phyloP scores from a whole-genome alignment of 208 protist species.

The Spongospora subterranea region DNA sequence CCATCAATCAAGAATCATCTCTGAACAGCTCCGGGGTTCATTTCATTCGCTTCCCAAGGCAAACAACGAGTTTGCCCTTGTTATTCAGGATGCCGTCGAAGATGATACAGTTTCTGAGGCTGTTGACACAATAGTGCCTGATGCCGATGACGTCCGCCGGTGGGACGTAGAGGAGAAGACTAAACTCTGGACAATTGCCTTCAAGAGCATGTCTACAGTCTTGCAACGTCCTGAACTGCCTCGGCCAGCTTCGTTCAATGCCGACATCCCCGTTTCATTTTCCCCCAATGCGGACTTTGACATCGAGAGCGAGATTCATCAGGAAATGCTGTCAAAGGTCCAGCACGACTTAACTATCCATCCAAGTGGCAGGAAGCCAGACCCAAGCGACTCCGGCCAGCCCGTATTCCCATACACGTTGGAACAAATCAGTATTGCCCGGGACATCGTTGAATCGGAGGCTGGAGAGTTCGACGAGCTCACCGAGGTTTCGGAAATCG shows the following conservation, averaged over 20 bases:
- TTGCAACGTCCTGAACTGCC: slow-evolving; percentile 36
- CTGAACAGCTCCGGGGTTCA: not conserved
- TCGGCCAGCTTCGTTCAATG: not conserved
- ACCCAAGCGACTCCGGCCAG: too few relatives aligned
- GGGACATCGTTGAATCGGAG: not conserved
- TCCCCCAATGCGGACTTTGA: not conserved
- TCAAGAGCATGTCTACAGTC: not conserved
- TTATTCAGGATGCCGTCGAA: not conserved
- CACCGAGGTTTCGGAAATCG: too few relatives aligned
- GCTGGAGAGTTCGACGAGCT: not conserved
- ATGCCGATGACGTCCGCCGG: slow-evolving; percentile 25
- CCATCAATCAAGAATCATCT: not conserved
- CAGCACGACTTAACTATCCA: slow-evolving; percentile 9
- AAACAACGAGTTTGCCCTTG: slow-evolving; percentile 29
- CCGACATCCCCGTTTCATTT: not conserved
- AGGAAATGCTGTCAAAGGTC: not conserved
- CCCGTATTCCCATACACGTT: too few relatives aligned
- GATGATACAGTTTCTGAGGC: not conserved
- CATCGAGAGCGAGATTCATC: not conserved
- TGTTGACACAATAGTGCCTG: slow-evolving; percentile 24
- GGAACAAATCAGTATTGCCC: not conserved
- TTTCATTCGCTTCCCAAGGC: not conserved
- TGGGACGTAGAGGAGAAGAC: not conserved
- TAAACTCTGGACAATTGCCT: not conserved
- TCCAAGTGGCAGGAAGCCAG: too few relatives aligned